phyloP scores from a whole-genome alignment of 305 asterid species.

The Salvia sclarea region DNA sequence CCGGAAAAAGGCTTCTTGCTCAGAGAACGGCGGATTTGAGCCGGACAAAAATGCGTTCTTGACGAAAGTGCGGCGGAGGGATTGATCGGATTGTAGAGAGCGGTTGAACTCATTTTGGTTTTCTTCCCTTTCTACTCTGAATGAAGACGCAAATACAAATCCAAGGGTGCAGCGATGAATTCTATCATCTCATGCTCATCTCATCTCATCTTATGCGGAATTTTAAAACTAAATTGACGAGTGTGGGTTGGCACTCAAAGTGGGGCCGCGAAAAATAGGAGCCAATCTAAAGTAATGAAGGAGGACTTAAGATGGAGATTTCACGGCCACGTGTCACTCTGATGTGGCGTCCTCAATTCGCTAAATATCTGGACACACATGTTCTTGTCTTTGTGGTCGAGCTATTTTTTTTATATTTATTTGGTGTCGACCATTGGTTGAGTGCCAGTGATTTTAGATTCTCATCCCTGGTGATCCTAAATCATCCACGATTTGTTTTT shows the following conservation, averaged over 20 bases:
- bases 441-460: not conserved
- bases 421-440: not conserved
- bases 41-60: conserved; percentile 42
- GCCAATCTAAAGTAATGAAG: conserved; percentile 51
- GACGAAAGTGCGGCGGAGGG: conserved; percentile 46
- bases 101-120: conserved; percentile 50
- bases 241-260: conserved; percentile 21
- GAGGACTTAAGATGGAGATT: conserved; percentile 42
- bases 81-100: conserved; percentile 49
- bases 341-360: conserved; percentile 11
- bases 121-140: not conserved
- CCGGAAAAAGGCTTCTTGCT: conserved; percentile 31
- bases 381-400: not conserved
- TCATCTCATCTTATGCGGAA: not conserved
- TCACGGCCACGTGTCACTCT: conserved; percentile 44
- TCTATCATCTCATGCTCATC: too few species aligned
- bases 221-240: not conserved
- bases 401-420: not conserved
- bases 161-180: too few species aligned
- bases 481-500: not conserved
- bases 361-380: not conserved
- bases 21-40: conserved; percentile 40
- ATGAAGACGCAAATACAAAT: not conserved
- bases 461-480: not conserved
- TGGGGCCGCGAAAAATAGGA: conserved; percentile 45